phyloP scores from a whole-genome alignment of 2,329 filamentous ascomycete genomes.

The Nothomitra cinnamomea region DNA sequence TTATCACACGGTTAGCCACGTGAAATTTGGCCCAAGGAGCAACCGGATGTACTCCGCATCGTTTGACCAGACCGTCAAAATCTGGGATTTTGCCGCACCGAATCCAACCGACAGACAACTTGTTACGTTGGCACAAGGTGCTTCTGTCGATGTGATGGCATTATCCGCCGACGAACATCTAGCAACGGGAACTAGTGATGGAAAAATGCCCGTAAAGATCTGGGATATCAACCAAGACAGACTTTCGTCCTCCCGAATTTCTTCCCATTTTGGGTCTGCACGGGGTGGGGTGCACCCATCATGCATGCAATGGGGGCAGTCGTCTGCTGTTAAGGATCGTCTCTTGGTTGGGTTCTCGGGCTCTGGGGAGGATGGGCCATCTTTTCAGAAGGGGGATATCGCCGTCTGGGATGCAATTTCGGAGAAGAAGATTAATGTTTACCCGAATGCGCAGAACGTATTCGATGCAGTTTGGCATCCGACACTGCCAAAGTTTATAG shows the following conservation, averaged over 20 bases:
- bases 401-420: slow-evolving; percentile 35
- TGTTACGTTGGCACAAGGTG: slow-evolving; percentile 24
- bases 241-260: neutral
- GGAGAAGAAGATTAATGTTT: slow-evolving; percentile 23
- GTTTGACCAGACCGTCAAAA: slow-evolving; percentile 36
- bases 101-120: neutral
- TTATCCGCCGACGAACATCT: slow-evolving; percentile 24
- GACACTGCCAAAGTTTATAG: slow-evolving; percentile 30
- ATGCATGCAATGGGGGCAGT: slow-evolving; percentile 30
- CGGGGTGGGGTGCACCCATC: slow-evolving; percentile 22
- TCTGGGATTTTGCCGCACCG: slow-evolving; percentile 30
- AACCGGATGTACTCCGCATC: slow-evolving; percentile 34
- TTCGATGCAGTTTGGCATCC: slow-evolving; percentile 43
- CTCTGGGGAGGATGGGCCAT: slow-evolving; percentile 18
- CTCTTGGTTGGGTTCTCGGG: slow-evolving; percentile 38
- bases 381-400: slow-evolving; percentile 31
- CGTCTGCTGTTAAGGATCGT: slow-evolving; percentile 21
- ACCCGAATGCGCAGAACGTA: slow-evolving; percentile 33
- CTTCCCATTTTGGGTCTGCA: neutral
- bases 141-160: slow-evolving; percentile 33
- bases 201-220: neutral
- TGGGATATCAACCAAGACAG: neutral
- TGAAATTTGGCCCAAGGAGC: slow-evolving; percentile 32
- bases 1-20: slow-evolving; percentile 38
- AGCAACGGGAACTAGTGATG: slow-evolving; percentile 30